Evolutionary conservation across 2,329 filamentous ascomycete species (phyloP).

Genomic region (Mycocentrospora acerina): DNA sequence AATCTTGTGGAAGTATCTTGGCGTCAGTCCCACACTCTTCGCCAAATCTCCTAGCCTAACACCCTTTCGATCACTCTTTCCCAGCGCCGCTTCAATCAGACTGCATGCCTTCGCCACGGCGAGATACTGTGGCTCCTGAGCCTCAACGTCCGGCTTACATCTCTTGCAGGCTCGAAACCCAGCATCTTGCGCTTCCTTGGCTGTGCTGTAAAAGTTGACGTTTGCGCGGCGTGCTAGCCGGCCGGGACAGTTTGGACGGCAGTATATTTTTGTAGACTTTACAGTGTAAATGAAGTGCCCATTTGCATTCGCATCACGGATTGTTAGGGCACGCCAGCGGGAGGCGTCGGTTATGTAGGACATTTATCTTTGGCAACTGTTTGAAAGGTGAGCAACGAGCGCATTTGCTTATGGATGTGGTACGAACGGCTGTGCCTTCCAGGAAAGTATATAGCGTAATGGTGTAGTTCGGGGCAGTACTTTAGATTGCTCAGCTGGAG

Average conservation of each 20-base stretch:
- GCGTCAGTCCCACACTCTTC: slow-evolving; percentile 54
- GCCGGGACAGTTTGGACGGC: slow-evolving; percentile 61
- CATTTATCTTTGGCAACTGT: slow-evolving; percentile 13
- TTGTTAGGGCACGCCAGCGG: slow-evolving; percentile 47
- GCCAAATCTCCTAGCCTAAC: slow-evolving; percentile 53
- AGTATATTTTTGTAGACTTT: slow-evolving; percentile 60
- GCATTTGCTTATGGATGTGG: too few relatives aligned
- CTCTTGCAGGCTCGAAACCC: slow-evolving; percentile 61
- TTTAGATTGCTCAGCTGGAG: too few relatives aligned
- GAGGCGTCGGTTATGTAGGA: slow-evolving; percentile 33
- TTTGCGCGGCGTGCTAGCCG: slow-evolving; percentile 61
- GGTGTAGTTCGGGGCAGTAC: too few relatives aligned
- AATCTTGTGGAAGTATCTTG: slow-evolving; percentile 60
- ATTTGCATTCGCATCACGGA: slow-evolving; percentile 47
- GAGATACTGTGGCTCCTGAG: slow-evolving; percentile 47
- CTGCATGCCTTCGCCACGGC: slow-evolving; percentile 46
- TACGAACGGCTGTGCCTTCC: too few relatives aligned
- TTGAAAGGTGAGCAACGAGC: too few relatives aligned
- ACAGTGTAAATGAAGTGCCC: slow-evolving; percentile 58
- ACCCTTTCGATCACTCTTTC: slow-evolving; percentile 17
- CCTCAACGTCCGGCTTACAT: slow-evolving; percentile 50
- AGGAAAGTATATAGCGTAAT: too few relatives aligned
- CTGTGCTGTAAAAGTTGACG: slow-evolving; percentile 56
- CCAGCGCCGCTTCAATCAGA: slow-evolving; percentile 28
- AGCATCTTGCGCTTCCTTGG: slow-evolving; percentile 50